These are phyloP conservation scores for Neurospora sp. DNA, from an alignment of 495 filamentous ascomycete species.

Conservation along the genomic window DNA sequence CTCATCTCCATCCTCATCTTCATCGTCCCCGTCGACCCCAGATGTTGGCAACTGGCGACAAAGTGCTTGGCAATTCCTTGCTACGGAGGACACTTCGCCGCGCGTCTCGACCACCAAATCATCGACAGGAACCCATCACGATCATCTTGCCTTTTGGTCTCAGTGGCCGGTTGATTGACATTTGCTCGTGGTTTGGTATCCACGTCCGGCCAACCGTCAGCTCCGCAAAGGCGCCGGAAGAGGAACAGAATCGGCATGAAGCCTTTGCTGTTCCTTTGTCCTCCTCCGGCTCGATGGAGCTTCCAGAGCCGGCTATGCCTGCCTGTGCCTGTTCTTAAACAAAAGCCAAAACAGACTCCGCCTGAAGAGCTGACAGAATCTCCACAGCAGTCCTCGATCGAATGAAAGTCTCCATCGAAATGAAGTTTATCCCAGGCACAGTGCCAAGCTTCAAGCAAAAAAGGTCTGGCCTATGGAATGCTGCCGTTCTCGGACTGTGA, in stretches of 20 bases:
- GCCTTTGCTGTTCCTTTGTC: neutral
- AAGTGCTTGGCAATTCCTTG: neutral
- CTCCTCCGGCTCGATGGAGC: neutral
- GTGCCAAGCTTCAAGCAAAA: neutral
- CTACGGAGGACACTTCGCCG: neutral
- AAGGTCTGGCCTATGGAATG: neutral
- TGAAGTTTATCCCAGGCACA: neutral
- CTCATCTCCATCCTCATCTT: neutral
- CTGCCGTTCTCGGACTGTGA: neutral
- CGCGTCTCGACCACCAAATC: neutral
- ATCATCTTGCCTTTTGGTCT: neutral
- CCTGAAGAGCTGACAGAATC: neutral
- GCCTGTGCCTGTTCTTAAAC: neutral
- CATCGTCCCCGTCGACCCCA: neutral
- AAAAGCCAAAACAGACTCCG: neutral
- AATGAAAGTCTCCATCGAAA: neutral
- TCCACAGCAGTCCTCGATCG: neutral
- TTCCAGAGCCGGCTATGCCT: neutral
- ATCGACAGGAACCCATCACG: neutral
- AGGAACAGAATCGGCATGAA: neutral
- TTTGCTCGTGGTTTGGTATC: neutral
- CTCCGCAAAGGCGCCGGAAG: neutral
- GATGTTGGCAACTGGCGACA: neutral
- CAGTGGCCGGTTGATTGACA: neutral
- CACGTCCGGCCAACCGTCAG: neutral